A percentile compares a stretch with the other conserved stretches of the same genome.
phyloP scores from a whole-genome alignment of 2,329 filamentous ascomycete genomes.

The Phyllosticta citribraziliensis region DNA sequence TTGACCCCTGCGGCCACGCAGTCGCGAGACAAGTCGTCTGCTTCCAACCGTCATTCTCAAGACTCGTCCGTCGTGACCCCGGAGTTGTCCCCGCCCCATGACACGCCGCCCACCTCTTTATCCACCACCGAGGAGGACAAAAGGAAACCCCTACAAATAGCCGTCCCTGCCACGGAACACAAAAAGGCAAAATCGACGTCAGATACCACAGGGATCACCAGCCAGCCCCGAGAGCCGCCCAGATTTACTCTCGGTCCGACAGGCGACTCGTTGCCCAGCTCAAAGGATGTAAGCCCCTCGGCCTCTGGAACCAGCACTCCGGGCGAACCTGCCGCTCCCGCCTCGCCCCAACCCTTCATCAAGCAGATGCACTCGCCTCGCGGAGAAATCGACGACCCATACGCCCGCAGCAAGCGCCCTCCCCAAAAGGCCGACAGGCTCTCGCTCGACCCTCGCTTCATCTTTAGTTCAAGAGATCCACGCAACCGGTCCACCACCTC shows the following conservation, averaged over 20 bases:
- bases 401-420: constrained; percentile 69
- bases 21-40: constrained; percentile 40
- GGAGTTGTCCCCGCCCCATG: constrained; percentile 45
- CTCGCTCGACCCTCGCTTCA: constrained; percentile 69
- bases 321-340: constrained; percentile 30
- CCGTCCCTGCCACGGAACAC: constrained; percentile 26
- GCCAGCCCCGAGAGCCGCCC: constrained; percentile 40
- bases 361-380: constrained; percentile 64
- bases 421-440: constrained; percentile 57
- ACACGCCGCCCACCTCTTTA: constrained; percentile 40
- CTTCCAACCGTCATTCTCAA: constrained; percentile 25
- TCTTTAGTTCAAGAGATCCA: constrained; percentile 69
- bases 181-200: neutral
- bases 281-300: constrained; percentile 53
- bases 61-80: constrained; percentile 45
- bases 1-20: constrained; percentile 75
- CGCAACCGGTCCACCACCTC: constrained; percentile 36
- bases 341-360: constrained; percentile 52
- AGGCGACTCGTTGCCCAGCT: constrained; percentile 44
- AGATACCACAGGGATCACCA: constrained; percentile 19
- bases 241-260: constrained; percentile 48
- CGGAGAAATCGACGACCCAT: constrained; percentile 75
- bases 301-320: constrained; percentile 42
- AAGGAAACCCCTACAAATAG: constrained; percentile 19
- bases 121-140: constrained; percentile 8